These are phyloP conservation scores for Phaeoacremonium minimum DNA, from an alignment of 2,329 filamentous ascomycete species.

Conservation along the genomic window DNA sequence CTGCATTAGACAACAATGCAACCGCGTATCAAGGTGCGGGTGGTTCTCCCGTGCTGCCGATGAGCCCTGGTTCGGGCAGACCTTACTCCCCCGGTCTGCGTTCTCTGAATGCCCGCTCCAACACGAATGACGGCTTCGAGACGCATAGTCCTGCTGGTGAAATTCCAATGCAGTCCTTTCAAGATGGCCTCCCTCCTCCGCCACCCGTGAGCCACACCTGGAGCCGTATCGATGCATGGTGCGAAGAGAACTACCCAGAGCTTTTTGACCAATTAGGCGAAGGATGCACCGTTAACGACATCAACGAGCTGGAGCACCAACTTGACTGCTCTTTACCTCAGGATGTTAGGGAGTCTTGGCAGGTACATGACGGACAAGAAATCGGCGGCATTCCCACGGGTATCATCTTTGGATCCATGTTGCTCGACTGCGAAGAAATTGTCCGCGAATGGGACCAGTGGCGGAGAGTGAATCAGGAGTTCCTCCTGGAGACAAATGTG, in stretches of 20 bases:
- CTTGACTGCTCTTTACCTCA: constrained; percentile 90
- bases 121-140: constrained; percentile 63
- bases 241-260: constrained; percentile 92
- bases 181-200: constrained; percentile 83
- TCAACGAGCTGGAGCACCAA: constrained; percentile 95
- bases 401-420: constrained; percentile 89
- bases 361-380: constrained; percentile 95
- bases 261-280: constrained; percentile 91
- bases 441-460: constrained; percentile 97
- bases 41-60: constrained; percentile 36
- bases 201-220: constrained; percentile 88
- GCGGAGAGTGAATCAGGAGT: constrained; percentile 89
- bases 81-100: constrained; percentile 90
- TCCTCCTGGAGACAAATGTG: constrained; percentile 59
- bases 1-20: constrained; percentile 45
- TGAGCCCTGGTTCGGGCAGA: constrained; percentile 55
- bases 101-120: constrained; percentile 66
- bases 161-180: constrained; percentile 95
- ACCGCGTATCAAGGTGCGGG: constrained; percentile 59
- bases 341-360: constrained; percentile 88
- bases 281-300: constrained; percentile 86
- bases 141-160: constrained; percentile 67
- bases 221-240: constrained; percentile 90
- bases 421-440: constrained; percentile 97
- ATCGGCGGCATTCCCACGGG: constrained; percentile 86